These are phyloP conservation scores for Cercospora brassicicola DNA, from an alignment of 2,329 filamentous ascomycete genomes.

Conservation along the genomic window DNA sequence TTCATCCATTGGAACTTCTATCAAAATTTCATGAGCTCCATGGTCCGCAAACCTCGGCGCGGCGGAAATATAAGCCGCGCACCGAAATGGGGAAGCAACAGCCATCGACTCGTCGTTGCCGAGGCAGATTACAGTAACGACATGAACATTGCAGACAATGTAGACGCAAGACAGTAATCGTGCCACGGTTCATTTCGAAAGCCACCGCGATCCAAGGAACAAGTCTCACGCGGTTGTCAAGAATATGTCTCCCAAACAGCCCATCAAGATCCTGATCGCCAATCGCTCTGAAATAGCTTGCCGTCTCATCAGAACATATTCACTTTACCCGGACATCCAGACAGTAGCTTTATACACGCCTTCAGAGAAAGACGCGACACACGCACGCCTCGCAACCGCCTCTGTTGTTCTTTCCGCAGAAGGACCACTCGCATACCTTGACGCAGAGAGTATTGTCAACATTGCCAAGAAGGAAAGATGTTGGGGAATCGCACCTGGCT, in stretches of 20 bases:
- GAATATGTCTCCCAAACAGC: neutral
- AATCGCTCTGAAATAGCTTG: neutral
- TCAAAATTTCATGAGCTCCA: neutral
- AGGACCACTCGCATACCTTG: neutral
- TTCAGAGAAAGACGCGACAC: neutral
- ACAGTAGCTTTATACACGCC: neutral
- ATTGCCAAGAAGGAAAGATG: neutral
- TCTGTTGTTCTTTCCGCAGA: neutral
- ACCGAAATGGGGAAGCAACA: neutral
- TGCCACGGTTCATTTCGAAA: neutral
- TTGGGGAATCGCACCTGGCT: neutral
- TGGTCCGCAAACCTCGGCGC: neutral
- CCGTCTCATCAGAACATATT: neutral
- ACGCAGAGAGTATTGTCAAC: neutral
- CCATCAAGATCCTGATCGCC: neutral
- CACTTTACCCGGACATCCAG: neutral
- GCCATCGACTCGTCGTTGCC: neutral
- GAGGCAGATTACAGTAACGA: neutral
- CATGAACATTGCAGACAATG: neutral
- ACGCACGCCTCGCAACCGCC: neutral
- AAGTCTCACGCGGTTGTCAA: neutral
- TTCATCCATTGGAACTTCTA: neutral
- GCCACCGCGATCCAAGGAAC: neutral
- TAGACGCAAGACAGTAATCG: neutral
- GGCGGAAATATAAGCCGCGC: neutral